Conservation (phyloP, 352 stramenopile genomes). For the Phytophthora quininea region DNA sequence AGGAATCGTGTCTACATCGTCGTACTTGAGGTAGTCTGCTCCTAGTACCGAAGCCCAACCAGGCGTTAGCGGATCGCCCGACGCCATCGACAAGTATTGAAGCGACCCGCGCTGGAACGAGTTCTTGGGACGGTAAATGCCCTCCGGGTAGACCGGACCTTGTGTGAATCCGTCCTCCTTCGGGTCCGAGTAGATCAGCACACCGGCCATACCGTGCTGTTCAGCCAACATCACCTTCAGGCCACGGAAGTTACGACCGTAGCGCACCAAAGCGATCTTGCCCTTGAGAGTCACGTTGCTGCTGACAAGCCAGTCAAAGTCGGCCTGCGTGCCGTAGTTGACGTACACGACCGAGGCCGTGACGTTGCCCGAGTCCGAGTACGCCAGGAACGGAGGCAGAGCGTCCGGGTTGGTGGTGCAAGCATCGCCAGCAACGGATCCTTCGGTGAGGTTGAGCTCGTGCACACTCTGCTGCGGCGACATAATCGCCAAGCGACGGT, state of each 20-base stretch:
- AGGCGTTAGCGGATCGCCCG: constrained; percentile 57
- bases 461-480: constrained; percentile 28
- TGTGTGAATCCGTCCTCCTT: constrained; percentile 63
- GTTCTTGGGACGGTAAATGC: constrained; percentile 55
- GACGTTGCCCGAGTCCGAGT: constrained; percentile 40
- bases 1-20: constrained; percentile 54
- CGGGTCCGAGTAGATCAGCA: constrained; percentile 83
- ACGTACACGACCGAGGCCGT: constrained; percentile 52
- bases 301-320: constrained; percentile 67
- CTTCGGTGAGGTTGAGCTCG: constrained; percentile 63
- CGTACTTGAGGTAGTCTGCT: constrained; percentile 33
- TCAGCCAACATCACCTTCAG: constrained; percentile 75
- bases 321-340: constrained; percentile 46
- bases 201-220: constrained; percentile 46
- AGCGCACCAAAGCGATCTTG: constrained; percentile 70
- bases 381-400: constrained; percentile 60
- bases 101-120: constrained; percentile 75
- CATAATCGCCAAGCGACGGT: constrained; percentile 47
- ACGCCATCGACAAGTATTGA: constrained; percentile 65
- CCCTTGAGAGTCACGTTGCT: constrained; percentile 55
- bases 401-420: constrained; percentile 60
- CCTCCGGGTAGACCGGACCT: constrained; percentile 65
- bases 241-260: constrained; percentile 56
- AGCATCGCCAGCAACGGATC: constrained; percentile 57
- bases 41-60: constrained; percentile 40